Evolutionary conservation across 805 yeast genomes (phyloP), one percentile per base, ranked within the genome.

Genomic region (Dipodascus albidus): DNA sequence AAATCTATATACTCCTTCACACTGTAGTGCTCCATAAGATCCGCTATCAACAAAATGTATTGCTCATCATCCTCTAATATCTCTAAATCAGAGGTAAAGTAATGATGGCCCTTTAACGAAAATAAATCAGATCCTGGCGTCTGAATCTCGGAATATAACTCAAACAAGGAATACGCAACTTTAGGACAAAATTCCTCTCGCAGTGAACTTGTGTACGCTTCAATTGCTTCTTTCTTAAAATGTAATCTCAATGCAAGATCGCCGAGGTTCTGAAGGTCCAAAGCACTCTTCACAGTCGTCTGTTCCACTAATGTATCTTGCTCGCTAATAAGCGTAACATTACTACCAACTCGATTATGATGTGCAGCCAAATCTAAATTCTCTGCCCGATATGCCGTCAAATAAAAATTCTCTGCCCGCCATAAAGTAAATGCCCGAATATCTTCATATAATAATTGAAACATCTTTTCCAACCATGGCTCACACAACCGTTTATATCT

Each of bases 1-100:
- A 89, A 91, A 59, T 91, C 96, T 58, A 82, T 79, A 70, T 91
- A 93, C 98, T 99, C 93, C 64, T 98, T 80, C 68, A 90, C 97
- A 65, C 88, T 85, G 96, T 97, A 95, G 15, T 38, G 15, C 9
- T 38, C 20, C 4, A 38, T n/a, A 11, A 38, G n/a, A 38, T 38
- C 44, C 3, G 44, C 44, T 6, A 38, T 6, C 20, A 38, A 17
- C 15, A 38, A 3, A 4, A 38, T 6, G 20, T n/a, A 38, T 17
- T 14, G 17, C 6, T 8, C 6, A 11, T 38, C 44, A 4, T 38
- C 44, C 20, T 38, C 44, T 4, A 19, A 38, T 19, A 6, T 3
- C 20, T 14, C 8, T 3, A 38, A n/a, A 6, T 38, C 20, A 15
- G 14, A 9, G 20, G 15, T 19, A 4, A 11, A 4, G 15, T 17